These are phyloP conservation scores for Yamadazyma buinensis DNA, from an alignment of 1,139 yeast species.

Conservation along the genomic window DNA sequence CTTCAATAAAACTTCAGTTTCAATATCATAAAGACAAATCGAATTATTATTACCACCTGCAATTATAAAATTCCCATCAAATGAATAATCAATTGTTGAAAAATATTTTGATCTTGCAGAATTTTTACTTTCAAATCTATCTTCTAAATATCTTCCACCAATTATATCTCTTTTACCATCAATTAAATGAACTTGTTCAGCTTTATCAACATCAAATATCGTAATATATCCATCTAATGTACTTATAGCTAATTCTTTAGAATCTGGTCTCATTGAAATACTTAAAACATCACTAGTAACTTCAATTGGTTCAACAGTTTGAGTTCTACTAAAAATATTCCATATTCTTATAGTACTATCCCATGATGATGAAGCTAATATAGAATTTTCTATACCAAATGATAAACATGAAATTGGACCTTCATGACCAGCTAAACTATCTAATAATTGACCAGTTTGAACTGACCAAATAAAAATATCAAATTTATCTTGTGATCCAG, in stretches of 20 bases:
- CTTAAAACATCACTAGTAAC: slow-evolving; percentile 82
- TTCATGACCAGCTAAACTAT: slow-evolving; percentile 86
- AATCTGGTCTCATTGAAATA: slow-evolving; percentile 85
- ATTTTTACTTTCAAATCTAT: slow-evolving; percentile 76
- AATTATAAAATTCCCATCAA: slow-evolving; percentile 81
- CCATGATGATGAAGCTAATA: slow-evolving; percentile 93
- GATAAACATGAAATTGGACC: slow-evolving; percentile 91
- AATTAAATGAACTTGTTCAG: slow-evolving; percentile 75
- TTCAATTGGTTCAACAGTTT: slow-evolving; percentile 86
- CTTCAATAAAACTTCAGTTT: slow-evolving; percentile 78
- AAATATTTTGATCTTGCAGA: slow-evolving; percentile 83
- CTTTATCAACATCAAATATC: slow-evolving; percentile 79
- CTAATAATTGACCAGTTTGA: slow-evolving; percentile 89
- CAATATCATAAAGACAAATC: slow-evolving; percentile 85
- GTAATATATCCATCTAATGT: slow-evolving; percentile 87
- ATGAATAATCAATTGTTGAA: slow-evolving; percentile 76
- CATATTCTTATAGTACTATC: slow-evolving; percentile 91
- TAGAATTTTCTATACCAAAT: slow-evolving; percentile 76
- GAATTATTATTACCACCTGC: slow-evolving; percentile 95
- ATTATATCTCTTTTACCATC: slow-evolving; percentile 85
- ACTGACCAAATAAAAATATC: slow-evolving; percentile 97
- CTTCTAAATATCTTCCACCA: slow-evolving; percentile 82
- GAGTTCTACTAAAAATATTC: slow-evolving; percentile 85
- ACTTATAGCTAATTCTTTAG: slow-evolving; percentile 82
- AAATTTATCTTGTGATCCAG: slow-evolving; percentile 87